Conservation (phyloP, 1,139 yeast genomes). For the Suhomyces yuchorum region DNA sequence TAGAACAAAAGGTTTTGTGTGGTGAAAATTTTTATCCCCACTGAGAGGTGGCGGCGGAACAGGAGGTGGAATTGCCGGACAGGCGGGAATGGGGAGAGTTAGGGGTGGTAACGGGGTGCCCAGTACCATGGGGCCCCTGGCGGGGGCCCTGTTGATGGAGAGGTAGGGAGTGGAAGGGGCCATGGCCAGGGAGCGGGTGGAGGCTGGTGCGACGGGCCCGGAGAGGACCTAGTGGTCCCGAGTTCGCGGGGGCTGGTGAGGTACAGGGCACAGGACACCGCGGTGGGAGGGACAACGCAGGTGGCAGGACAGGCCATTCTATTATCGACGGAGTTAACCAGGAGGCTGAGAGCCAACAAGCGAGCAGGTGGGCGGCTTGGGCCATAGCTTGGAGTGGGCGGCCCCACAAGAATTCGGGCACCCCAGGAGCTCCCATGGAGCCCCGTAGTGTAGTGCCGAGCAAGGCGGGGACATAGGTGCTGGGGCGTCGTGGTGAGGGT, state of each 20-base stretch:
- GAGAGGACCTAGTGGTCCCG: background rate
- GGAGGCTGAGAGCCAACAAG: background rate
- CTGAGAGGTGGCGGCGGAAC: background rate
- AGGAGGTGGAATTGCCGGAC: constrained; percentile 1
- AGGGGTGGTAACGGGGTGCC: background rate
- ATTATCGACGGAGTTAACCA: background rate
- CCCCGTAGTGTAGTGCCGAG: too few relatives aligned
- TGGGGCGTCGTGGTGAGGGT: background rate
- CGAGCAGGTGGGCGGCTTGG: too few relatives aligned
- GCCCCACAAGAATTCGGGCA: too few relatives aligned
- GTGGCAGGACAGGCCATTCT: background rate
- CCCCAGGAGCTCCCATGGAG: too few relatives aligned
- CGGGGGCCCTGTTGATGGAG: too few relatives aligned
- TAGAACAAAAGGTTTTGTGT: constrained; percentile 5
- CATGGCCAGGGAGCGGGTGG: background rate
- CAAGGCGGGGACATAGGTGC: too few relatives aligned
- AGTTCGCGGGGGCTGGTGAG: background rate
- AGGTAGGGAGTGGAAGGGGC: too few relatives aligned
- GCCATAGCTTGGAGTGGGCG: too few relatives aligned
- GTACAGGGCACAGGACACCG: background rate
- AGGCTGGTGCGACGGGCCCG: background rate
- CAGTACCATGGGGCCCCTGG: too few relatives aligned
- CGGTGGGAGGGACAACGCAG: background rate
- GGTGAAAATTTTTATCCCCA: constrained; percentile 7
- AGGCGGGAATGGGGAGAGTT: background rate